Evolutionary conservation across 768 basidiomycete species (phyloP), one percentile per base, ranked within the genome.

Genomic region (Crucibulum laeve): DNA sequence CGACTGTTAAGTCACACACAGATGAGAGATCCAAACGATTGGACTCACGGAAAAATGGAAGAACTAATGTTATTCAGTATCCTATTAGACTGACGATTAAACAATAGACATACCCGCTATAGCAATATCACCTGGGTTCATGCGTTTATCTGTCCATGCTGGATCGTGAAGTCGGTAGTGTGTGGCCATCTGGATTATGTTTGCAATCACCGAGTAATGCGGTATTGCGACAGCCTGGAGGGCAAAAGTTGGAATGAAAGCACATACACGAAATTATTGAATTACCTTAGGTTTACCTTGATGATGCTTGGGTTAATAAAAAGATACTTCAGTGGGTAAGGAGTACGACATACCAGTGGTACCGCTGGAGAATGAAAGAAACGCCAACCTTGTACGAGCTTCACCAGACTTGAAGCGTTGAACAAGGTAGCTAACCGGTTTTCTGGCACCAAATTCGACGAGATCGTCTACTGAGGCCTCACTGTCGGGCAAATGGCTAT

Each of bases 351-450:
- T 65, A 58, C 84, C 84, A 13, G 86, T 88, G 18, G 85, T 88
- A 5, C 85, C 85, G 48, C 84, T 86, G 1, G 85, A 87, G 51
- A 88, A 84, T 41, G 73, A 77, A 42, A 87, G 63, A 51, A 87
- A 80, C 4, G 87, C 85, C 11, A 87, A 46, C 34, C 77, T 74
- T 10, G 66, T 75, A 54, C 71, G 80, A 19, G 70, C 79, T 59
- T 84, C 84, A 7, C 82, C 85, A 10, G 70, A 68, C 19, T 54
- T 51, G 32, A 87, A 65, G 23, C 53, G 63, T 15, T 65, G 61
- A 42, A 83, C 76, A 21, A 58, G 54, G 51, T 76, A 84, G 44
- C 56, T 52, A 49, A 64, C 48, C 33, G 60, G 51, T 46, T 55
- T 50, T 44, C 52, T 53, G 55, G 53, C 46, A 42, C 72, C 73